phyloP scores from a whole-genome alignment of 805 yeast genomes.

The Myxozyma udenii region DNA sequence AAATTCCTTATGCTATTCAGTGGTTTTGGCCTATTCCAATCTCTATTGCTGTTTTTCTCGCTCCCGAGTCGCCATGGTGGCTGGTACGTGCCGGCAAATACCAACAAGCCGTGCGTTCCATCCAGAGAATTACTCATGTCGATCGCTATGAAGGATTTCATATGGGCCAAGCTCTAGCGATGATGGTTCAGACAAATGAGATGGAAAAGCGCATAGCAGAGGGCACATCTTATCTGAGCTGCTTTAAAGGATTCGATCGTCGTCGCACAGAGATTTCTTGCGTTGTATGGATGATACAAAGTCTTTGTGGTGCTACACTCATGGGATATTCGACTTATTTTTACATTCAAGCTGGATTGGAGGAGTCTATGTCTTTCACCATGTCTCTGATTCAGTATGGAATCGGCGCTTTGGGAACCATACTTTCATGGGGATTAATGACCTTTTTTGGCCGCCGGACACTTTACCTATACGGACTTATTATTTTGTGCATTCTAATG shows the following conservation, averaged over 20 bases:
- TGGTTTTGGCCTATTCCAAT: slow-evolving; percentile 60
- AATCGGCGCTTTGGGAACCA: slow-evolving; percentile 12
- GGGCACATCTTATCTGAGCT: slow-evolving; percentile 6
- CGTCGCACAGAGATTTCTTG: slow-evolving; percentile 30
- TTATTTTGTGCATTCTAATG: slow-evolving; percentile 6
- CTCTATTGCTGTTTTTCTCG: slow-evolving; percentile 43
- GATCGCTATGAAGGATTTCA: not conserved
- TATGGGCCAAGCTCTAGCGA: slow-evolving; percentile 5
- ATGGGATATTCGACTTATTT: slow-evolving; percentile 45
- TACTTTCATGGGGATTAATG: slow-evolving; percentile 12
- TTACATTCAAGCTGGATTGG: slow-evolving; percentile 41
- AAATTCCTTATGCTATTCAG: slow-evolving; percentile 57
- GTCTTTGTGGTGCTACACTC: slow-evolving; percentile 27
- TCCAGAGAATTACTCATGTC: slow-evolving; percentile 6
- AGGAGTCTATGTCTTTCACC: slow-evolving; percentile 5
- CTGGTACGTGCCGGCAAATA: slow-evolving; percentile 7
- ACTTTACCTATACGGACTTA: slow-evolving; percentile 26
- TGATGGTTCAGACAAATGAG: slow-evolving; percentile 14
- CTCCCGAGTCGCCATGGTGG: slow-evolving; percentile 37
- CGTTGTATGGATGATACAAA: slow-evolving; percentile 38
- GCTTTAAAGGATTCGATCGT: slow-evolving; percentile 12
- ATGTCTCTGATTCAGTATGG: slow-evolving; percentile 2
- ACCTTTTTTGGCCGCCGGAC: slow-evolving; percentile 14
- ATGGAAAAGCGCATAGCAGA: slow-evolving; percentile 1
- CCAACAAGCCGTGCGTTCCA: slow-evolving; percentile 7